Percentiles rank a stretch among this genome's conserved stretches.
Conservation (phyloP, 2,329 filamentous ascomycete genomes). For the Alternaria ventricosa region DNA sequence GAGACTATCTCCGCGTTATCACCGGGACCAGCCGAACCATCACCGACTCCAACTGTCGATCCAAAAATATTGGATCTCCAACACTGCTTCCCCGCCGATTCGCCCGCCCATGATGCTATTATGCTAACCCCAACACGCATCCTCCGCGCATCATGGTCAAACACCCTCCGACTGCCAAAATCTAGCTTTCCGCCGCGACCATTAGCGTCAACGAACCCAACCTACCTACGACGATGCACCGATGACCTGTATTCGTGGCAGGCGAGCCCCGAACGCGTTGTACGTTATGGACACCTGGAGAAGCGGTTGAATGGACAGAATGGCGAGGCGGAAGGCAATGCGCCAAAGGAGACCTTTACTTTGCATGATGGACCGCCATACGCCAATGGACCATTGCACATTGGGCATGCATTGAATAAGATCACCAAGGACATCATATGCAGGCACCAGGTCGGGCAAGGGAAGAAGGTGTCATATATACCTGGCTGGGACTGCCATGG, state of each 20-base stretch:
- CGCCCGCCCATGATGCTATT: constrained; percentile 42
- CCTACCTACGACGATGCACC: constrained; percentile 76
- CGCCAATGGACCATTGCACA: constrained; percentile 89
- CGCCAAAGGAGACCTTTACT: constrained; percentile 67
- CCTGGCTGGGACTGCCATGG: constrained; percentile 99
- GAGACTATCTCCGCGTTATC: constrained; percentile 11
- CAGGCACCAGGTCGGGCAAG: constrained; percentile 79
- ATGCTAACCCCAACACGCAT: constrained; percentile 48
- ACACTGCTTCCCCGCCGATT: constrained; percentile 7
- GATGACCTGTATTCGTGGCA: constrained; percentile 94
- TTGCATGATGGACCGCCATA: constrained; percentile 97
- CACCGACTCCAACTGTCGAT: constrained; percentile 11
- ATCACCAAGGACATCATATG: constrained; percentile 94
- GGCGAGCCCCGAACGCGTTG: constrained; percentile 53
- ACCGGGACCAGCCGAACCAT: constrained; percentile 19
- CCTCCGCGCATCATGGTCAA: constrained; percentile 51
- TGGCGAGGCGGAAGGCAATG: background rate
- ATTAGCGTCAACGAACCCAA: constrained; percentile 31
- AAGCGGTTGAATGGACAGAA: background rate
- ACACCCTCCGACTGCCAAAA: constrained; percentile 56
- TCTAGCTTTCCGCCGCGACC: constrained; percentile 58
- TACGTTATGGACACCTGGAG: constrained; percentile 44
- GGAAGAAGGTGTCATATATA: constrained; percentile 77
- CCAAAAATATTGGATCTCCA: constrained; percentile 19
- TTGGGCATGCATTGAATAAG: constrained; percentile 96